Evolutionary conservation across 805 yeast genomes (phyloP).

Genomic region (Hanseniaspora thailandica): DNA sequence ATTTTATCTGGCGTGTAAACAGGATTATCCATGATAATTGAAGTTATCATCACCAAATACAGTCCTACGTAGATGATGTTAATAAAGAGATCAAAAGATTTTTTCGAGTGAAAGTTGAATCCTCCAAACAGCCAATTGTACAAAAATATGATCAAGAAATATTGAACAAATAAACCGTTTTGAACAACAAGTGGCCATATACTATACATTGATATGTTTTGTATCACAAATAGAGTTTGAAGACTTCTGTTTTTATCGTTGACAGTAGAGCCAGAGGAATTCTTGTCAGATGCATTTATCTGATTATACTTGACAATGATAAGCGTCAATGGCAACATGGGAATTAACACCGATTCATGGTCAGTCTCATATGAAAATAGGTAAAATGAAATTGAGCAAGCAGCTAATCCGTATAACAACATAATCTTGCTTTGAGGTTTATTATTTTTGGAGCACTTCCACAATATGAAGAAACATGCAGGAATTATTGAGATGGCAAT

Average conservation of each 20-base stretch:
- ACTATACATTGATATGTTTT: conserved; percentile 72
- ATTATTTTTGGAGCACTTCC: conserved; percentile 32
- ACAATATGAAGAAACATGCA: conserved; percentile 38
- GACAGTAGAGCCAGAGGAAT: background rate
- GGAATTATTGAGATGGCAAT: conserved; percentile 49
- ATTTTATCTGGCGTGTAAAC: conserved; percentile 44
- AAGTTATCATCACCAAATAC: conserved; percentile 19
- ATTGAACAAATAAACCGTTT: conserved; percentile 67
- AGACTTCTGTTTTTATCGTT: conserved; percentile 18
- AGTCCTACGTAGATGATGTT: conserved; percentile 19
- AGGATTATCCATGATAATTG: conserved; percentile 35
- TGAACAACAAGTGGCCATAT: conserved; percentile 74
- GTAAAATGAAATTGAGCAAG: conserved; percentile 77
- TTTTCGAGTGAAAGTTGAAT: conserved; percentile 41
- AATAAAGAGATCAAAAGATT: conserved; percentile 13
- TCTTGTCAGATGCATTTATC: background rate
- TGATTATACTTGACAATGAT: conserved; percentile 25
- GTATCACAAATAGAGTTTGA: conserved; percentile 75
- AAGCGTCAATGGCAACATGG: conserved; percentile 72
- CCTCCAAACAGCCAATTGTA: conserved; percentile 75
- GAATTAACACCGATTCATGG: conserved; percentile 81
- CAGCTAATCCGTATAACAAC: conserved; percentile 62
- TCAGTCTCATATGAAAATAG: conserved; percentile 92
- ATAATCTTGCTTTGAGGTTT: conserved; percentile 30
- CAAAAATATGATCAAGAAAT: conserved; percentile 44